Evolutionary conservation across 225 moss, liverwort and hornwort genomes (phyloP), one percentile per base, ranked within the genome.

Genomic region (Climacium dendroides): DNA sequence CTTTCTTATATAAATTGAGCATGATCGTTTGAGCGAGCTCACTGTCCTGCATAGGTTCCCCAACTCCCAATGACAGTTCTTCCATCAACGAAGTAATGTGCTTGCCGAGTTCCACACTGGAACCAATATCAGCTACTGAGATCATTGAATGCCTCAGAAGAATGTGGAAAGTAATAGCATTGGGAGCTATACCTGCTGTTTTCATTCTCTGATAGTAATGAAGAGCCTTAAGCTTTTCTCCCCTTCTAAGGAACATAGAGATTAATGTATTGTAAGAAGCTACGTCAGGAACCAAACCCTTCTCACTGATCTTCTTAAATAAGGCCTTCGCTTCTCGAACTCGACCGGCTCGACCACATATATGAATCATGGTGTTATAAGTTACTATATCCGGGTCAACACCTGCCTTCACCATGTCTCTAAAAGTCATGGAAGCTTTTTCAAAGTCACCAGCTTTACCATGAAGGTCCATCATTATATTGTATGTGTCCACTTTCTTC

Each of bases 291-390:
- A 87, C 81, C 57, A 92, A 70, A 60, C 89, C 93, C 19, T 82
- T 92, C 62, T 94, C 91, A 66, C 89, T 85, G 87, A 97, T 95
- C 72, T 86, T 95, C 64, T 82, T 79, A 85, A 91, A 95, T 50
- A 97, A 87, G 63, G 94, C 87, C 71, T 95, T 96, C 15, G 96
- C 97, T 93, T 99, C 98, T 50, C 93, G 92, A 80, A 91, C 81
- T 89, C 94, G 94, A 52, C 96, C 98, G 26, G 93, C 93, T 79
- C 93, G 90, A 37, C 97, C 95, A 87, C 96, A 99, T 41, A 96
- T 93, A 59, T 94, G 93, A 83, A 99, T 99, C 96, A 99, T 99
- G 22, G 95, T 96, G 89, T 99, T 99, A 79, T 96, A 97, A 13
- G 98, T 99, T 52, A 97, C 95, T 54, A 94, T 89, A 84, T 97